These are phyloP conservation scores for Marasmius fiardii DNA, from an alignment of 1,284 basidiomycete genomes.

Conservation along the genomic window DNA sequence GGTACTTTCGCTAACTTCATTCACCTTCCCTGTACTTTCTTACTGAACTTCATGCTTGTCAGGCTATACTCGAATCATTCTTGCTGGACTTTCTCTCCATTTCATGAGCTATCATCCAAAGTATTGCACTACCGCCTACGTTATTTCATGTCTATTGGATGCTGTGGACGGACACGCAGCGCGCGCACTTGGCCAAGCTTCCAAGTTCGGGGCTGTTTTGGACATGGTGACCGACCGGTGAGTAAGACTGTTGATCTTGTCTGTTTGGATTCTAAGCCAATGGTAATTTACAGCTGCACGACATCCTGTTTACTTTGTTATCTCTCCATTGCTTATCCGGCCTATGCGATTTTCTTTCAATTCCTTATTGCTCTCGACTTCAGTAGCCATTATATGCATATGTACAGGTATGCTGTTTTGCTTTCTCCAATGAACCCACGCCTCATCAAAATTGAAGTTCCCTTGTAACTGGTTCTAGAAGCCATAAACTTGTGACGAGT, in stretches of 20 bases:
- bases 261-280: background rate
- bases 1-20: constrained; percentile 50
- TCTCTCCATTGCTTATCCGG: constrained; percentile 86
- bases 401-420: constrained; percentile 83
- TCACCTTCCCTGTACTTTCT: background rate
- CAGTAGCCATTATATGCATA: constrained; percentile 99
- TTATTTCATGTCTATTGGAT: constrained; percentile 92
- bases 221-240: constrained; percentile 99
- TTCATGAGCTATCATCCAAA: constrained; percentile 96
- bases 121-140: constrained; percentile 88
- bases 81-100: constrained; percentile 87
- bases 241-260: constrained; percentile 20
- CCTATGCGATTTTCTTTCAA: constrained; percentile 85
- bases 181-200: constrained; percentile 85
- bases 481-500: constrained; percentile 90
- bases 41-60: constrained; percentile 9
- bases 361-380: constrained; percentile 97
- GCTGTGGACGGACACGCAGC: constrained; percentile 96
- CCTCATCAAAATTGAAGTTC: constrained; percentile 54
- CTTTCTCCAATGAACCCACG: background rate
- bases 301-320: constrained; percentile 95
- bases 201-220: constrained; percentile 96
- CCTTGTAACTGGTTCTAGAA: constrained; percentile 87
- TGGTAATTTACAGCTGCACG: constrained; percentile 67
- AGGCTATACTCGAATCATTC: constrained; percentile 91